Evolutionary conservation across 805 yeast genomes (phyloP), one percentile per base, ranked within the genome.

Genomic region (Wickerhamiella sergipiensis): DNA sequence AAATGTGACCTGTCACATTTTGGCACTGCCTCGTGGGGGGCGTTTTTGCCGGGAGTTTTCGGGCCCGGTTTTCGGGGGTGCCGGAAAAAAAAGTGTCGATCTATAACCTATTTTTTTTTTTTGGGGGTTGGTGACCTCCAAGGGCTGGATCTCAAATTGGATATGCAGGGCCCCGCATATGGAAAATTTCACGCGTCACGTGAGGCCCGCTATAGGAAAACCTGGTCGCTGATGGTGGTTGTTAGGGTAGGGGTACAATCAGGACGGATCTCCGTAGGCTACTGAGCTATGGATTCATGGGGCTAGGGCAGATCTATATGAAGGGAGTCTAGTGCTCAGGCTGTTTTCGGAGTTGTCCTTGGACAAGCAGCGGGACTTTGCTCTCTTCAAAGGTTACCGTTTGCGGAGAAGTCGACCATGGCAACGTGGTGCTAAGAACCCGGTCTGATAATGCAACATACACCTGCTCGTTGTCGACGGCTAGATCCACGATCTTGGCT

Each of bases 271-370:
- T n/a, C n/a, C n/a, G n/a, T n/a, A n/a, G n/a, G 26, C 40, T 36
- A 17, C n/a, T 36, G 40, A 15, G n/a, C n/a, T n/a, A n/a, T n/a
- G n/a, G n/a, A n/a, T n/a, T n/a, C n/a, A n/a, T 39, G 19, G 6
- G 33, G 15, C 9, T 9, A 29, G 15, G 33, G 12, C 15, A 7
- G n/a, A n/a, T n/a, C n/a, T n/a, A n/a, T n/a, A n/a, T n/a, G n/a
- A 29, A 3, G 4, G 21, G 6, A 23, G 33, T 5, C 18, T 23
- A 47, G 38, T 29, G 38, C 45, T 52, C 54, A 15, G 52, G 52
- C n/a, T 48, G 46, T 38, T 52, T 52, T 9, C 54, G 49, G 38
- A 49, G 48, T 24, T 49, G 47, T 42, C 50, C 52, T 23, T 52
- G 54, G 33, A 26, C 43, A 22, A 52, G 29, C 4, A 49, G 19